These are phyloP conservation scores for Solanum arcanum DNA, from an alignment of 257 asterid genomes.

Conservation along the genomic window DNA sequence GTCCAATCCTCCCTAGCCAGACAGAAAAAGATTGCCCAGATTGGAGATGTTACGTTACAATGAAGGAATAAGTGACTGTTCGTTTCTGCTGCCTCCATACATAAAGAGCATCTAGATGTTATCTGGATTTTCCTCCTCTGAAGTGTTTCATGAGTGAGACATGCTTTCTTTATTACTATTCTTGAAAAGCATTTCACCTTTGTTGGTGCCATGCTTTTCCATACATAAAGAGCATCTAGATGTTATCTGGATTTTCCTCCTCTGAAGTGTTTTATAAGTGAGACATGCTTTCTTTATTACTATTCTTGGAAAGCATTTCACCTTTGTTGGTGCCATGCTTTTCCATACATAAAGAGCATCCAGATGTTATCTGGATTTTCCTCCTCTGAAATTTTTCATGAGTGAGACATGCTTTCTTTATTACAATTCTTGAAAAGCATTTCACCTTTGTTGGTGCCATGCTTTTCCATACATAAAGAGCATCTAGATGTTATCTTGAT, in stretches of 20 bases:
- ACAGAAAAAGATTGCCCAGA: background rate
- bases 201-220: background rate
- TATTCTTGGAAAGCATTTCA: background rate
- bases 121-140: background rate
- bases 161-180: background rate
- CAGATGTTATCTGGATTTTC: background rate
- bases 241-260: background rate
- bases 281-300: background rate
- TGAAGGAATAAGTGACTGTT: background rate
- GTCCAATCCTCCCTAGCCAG: background rate
- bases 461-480: background rate
- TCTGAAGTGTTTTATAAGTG: background rate
- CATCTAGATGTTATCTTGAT: background rate
- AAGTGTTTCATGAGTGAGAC: background rate
- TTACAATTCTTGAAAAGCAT: background rate
- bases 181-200: background rate
- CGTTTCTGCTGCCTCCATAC: background rate
- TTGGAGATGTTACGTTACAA: background rate
- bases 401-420: background rate
- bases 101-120: background rate
- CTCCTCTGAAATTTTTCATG: background rate
- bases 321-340: background rate
- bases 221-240: background rate
- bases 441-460: background rate
- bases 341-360: background rate